These are phyloP conservation scores for Alternaria tenuissima DNA, from an alignment of 2,329 filamentous ascomycete species.

Conservation along the genomic window DNA sequence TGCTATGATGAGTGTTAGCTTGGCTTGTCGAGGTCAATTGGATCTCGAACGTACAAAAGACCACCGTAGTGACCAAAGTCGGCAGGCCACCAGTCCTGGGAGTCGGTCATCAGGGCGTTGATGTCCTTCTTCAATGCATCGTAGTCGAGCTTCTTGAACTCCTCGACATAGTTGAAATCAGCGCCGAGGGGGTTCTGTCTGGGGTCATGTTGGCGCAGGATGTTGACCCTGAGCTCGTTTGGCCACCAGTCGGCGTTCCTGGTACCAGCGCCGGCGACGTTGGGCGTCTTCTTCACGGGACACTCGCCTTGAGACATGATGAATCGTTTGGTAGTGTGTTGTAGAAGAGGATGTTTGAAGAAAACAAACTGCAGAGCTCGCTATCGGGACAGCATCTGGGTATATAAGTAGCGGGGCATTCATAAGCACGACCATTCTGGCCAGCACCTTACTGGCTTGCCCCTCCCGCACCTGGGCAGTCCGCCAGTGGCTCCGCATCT, in stretches of 20 bases:
- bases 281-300: conserved; percentile 44
- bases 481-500: conserved; percentile 30
- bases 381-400: conserved; percentile 15
- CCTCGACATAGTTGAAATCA: conserved; percentile 75
- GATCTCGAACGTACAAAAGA: conserved; percentile 61
- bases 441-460: conserved; percentile 32
- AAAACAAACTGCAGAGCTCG: conserved; percentile 13
- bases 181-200: conserved; percentile 69
- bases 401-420: conserved; percentile 40
- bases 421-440: conserved; percentile 39
- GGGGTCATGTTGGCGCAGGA: conserved; percentile 74
- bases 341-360: conserved; percentile 12
- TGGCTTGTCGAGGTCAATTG: background rate
- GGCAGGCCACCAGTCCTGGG: conserved; percentile 82
- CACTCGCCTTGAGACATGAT: conserved; percentile 48
- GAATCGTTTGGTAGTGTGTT: conserved; percentile 26
- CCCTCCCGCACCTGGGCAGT: conserved; percentile 24
- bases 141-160: conserved; percentile 77
- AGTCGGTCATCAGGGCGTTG: conserved; percentile 75
- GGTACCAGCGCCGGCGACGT: conserved; percentile 68
- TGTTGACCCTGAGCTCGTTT: conserved; percentile 70
- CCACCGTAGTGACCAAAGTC: conserved; percentile 84
- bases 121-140: conserved; percentile 77
- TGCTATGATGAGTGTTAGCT: conserved; percentile 38
- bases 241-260: conserved; percentile 79